A percentile compares a stretch with the other conserved stretches of the same genome.
These are phyloP conservation scores for Paramarasmius palmivorus DNA, from an alignment of 1,284 basidiomycete genomes.

Conservation along the genomic window DNA sequence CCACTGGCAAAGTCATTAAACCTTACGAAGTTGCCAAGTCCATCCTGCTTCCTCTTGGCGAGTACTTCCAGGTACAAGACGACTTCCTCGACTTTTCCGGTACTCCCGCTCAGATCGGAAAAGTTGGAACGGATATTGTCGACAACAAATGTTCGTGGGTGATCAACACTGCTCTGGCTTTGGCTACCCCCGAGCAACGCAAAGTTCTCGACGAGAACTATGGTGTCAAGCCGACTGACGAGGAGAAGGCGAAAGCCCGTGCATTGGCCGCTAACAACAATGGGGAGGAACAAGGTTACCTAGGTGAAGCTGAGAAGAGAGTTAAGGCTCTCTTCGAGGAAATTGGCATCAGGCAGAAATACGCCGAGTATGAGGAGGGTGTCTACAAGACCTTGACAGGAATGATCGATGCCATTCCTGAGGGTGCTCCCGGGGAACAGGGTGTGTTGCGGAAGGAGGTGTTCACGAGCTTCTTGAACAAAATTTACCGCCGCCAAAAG, in stretches of 20 bases:
- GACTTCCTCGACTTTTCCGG: slow-evolving; percentile 96
- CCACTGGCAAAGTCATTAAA: slow-evolving; percentile 27
- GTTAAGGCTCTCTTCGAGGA: slow-evolving; percentile 83
- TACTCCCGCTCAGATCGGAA: slow-evolving; percentile 91
- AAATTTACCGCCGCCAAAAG: slow-evolving; percentile 90
- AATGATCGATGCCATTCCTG: slow-evolving; percentile 73
- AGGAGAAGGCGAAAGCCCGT: slow-evolving; percentile 24
- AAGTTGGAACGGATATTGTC: slow-evolving; percentile 96
- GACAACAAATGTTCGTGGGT: slow-evolving; percentile 99
- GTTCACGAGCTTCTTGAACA: slow-evolving; percentile 83
- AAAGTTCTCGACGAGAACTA: slow-evolving; percentile 78
- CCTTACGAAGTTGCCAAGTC: slow-evolving; percentile 81
- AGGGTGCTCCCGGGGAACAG: slow-evolving; percentile 33
- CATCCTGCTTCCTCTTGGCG: slow-evolving; percentile 91
- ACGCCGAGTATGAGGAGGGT: slow-evolving; percentile 79
- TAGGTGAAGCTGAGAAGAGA: slow-evolving; percentile 43
- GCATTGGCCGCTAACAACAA: slow-evolving; percentile 4
- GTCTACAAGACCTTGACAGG: slow-evolving; percentile 68
- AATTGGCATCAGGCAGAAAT: slow-evolving; percentile 69
- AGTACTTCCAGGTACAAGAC: slow-evolving; percentile 99
- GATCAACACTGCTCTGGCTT: slow-evolving; percentile 84
- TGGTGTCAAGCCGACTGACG: slow-evolving; percentile 72
- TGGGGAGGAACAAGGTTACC: slow-evolving; percentile 15
- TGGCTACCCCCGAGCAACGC: slow-evolving; percentile 57
- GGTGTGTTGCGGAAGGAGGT: slow-evolving; percentile 77